Conservation (phyloP, 2,329 filamentous ascomycete genomes). For the Mycosphaerella sp. region DNA sequence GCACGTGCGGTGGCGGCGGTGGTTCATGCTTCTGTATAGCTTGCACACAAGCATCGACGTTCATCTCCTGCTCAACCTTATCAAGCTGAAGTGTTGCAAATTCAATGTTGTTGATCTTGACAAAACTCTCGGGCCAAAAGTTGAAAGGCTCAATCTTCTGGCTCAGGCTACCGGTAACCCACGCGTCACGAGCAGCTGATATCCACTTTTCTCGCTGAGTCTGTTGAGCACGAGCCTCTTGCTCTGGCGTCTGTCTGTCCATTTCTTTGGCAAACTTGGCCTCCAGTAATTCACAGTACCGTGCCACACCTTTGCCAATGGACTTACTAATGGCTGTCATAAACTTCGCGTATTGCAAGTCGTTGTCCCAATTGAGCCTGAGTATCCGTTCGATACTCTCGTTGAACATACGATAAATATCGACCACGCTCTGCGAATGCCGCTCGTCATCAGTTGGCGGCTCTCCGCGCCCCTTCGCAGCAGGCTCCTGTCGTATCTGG, state of each 20-base stretch:
- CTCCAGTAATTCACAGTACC: constrained; percentile 87
- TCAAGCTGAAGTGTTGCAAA: constrained; percentile 90
- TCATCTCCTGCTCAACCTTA: constrained; percentile 79
- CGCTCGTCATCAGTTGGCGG: constrained; percentile 70
- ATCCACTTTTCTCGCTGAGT: constrained; percentile 89
- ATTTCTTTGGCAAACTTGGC: constrained; percentile 82
- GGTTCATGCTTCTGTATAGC: constrained; percentile 70
- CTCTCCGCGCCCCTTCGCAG: constrained; percentile 43
- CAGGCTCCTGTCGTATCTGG: constrained; percentile 60
- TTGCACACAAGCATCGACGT: constrained; percentile 83
- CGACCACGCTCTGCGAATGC: constrained; percentile 87
- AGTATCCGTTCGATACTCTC: constrained; percentile 84
- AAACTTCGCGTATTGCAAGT: constrained; percentile 89
- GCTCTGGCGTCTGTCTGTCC: constrained; percentile 83
- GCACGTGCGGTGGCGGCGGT: constrained; percentile 59
- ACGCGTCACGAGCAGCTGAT: constrained; percentile 87
- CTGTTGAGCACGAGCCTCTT: constrained; percentile 69
- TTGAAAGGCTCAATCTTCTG: constrained; percentile 96
- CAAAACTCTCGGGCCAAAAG: constrained; percentile 90
- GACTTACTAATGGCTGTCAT: constrained; percentile 89
- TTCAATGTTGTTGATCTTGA: constrained; percentile 97
- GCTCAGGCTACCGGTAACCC: constrained; percentile 61
- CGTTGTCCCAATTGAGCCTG: constrained; percentile 84
- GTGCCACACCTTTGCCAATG: constrained; percentile 72
- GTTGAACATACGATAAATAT: constrained; percentile 90